These are phyloP conservation scores for Mycena alexandri DNA, from an alignment of 768 basidiomycete genomes.

Conservation along the genomic window DNA sequence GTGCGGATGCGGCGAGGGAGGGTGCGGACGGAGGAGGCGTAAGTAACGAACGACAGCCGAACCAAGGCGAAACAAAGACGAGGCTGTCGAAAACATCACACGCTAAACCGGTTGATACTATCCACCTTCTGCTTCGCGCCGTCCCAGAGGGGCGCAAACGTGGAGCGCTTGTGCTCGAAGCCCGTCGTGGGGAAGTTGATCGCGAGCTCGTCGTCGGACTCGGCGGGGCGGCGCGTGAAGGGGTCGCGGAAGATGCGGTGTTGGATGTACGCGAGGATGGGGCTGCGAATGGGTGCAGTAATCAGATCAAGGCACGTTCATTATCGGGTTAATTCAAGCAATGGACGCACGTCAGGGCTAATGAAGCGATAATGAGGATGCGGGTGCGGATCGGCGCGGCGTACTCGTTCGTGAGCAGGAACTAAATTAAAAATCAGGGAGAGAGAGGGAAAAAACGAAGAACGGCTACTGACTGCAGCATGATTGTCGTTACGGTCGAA, in stretches of 20 bases:
- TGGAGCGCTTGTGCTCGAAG: constrained; percentile 32
- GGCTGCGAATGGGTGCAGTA: constrained; percentile 38
- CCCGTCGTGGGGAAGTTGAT: constrained; percentile 40
- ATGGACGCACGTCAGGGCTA: constrained; percentile 67
- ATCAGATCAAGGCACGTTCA: not conserved
- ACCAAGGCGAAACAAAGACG: too few species aligned
- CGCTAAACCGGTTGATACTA: constrained; percentile 45
- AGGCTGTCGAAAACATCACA: constrained; percentile 26
- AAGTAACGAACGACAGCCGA: not conserved
- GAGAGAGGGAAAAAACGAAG: constrained; percentile 1
- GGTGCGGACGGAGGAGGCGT: not conserved
- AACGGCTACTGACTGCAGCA: constrained; percentile 56
- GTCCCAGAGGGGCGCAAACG: constrained; percentile 44
- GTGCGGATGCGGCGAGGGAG: too few species aligned
- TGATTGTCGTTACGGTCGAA: constrained; percentile 75
- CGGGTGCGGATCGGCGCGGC: constrained; percentile 63
- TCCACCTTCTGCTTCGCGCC: constrained; percentile 36
- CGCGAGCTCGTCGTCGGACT: constrained; percentile 37
- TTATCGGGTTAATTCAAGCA: not conserved
- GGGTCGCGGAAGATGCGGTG: constrained; percentile 64
- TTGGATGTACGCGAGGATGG: constrained; percentile 65
- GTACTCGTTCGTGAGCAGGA: constrained; percentile 58
- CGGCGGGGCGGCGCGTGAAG: constrained; percentile 54
- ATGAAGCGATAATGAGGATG: constrained; percentile 64
- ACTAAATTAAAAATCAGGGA: constrained; percentile 11